Base-by-base conservation (phyloP, 2,329 filamentous ascomycete genomes). In the Magnaporthales sp. region DNA sequence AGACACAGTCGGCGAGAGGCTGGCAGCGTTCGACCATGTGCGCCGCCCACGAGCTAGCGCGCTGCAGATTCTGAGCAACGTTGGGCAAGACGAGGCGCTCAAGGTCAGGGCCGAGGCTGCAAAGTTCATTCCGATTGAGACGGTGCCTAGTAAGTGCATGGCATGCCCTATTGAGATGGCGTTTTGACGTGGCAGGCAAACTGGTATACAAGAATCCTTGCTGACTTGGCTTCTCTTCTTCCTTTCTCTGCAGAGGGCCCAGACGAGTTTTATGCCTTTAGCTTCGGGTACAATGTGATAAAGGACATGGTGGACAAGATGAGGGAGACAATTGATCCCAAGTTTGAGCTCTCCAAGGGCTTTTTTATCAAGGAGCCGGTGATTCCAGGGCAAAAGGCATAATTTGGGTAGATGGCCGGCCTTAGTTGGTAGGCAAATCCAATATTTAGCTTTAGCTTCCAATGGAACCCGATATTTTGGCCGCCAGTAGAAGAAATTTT, bases 1-100 rank as follows among this genome's bases (percentile, higher is more conserved):
- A 8, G 68, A 71, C 7, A 65, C 70, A 1, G 65, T 75, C 7
- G 24, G 65, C 15, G 65, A 69, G 15, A 68, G 75, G 15, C 68
- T 76, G 7, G 64, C 38, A 11, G 29, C 75, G 3, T 81, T 72
- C 64, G 73, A 77, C 58, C 69, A 70, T 46, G 72, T 74, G 30
- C 68, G 75, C n/a, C 70, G 68, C 1, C 70, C 70, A 66, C 68
- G 75, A n/a, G 75, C 73, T 1, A 74, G 73, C 61, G 70, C 71
- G 3, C 72, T 77, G 19, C 75, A 77, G 69, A 69, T 78, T 24
- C 73, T 77, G 66, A 75, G 73, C 61, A 77, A 75, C 38, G 75
- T 73, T 1, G 76, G 75, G 0, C 71, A 74, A 62, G 75, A 77
- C 27, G 72, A 76, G 62, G 66, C 64, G 15, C 66, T 62, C 29